Conservation (phyloP, 306 rosid genomes). For the Sphenostylis stenocarpa region DNA sequence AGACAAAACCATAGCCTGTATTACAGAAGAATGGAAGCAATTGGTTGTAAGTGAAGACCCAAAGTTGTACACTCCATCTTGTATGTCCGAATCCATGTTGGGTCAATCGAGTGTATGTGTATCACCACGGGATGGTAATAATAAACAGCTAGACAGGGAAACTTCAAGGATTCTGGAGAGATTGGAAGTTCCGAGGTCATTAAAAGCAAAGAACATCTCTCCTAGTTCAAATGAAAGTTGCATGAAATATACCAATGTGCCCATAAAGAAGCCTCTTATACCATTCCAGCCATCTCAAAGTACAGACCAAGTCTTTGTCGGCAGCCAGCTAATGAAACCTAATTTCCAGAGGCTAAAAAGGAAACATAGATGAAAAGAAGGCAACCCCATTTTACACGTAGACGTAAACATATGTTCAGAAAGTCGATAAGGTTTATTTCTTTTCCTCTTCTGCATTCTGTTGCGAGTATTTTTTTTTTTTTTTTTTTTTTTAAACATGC, state of each 20-base stretch:
- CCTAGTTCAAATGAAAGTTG: constrained; percentile 44
- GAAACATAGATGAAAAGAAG: constrained; percentile 47
- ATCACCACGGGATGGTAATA: constrained; percentile 44
- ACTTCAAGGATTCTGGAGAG: constrained; percentile 85
- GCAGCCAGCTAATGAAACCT: constrained; percentile 66
- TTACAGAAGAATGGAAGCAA: constrained; percentile 80
- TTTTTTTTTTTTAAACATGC: background rate
- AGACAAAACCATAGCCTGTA: constrained; percentile 45
- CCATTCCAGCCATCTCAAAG: constrained; percentile 46
- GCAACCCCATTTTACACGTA: constrained; percentile 5
- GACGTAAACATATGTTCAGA: constrained; percentile 10
- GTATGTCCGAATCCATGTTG: constrained; percentile 43
- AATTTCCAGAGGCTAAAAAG: constrained; percentile 69
- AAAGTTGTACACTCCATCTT: constrained; percentile 47
- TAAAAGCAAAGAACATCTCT: constrained; percentile 42
- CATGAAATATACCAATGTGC: constrained; percentile 33
- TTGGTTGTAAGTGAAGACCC: constrained; percentile 63
- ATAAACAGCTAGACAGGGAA: constrained; percentile 51
- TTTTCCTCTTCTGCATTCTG: background rate
- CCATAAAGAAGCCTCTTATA: constrained; percentile 49
- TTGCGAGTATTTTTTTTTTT: background rate
- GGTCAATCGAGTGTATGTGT: constrained; percentile 41
- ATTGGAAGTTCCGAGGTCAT: constrained; percentile 72
- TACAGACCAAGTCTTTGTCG: constrained; percentile 38
- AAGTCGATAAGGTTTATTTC: constrained; percentile 29